A percentile compares a stretch with the other conserved stretches of the same genome.
These are phyloP conservation scores for Fusarium humuli DNA, from an alignment of 2,329 filamentous ascomycete species.

Conservation along the genomic window DNA sequence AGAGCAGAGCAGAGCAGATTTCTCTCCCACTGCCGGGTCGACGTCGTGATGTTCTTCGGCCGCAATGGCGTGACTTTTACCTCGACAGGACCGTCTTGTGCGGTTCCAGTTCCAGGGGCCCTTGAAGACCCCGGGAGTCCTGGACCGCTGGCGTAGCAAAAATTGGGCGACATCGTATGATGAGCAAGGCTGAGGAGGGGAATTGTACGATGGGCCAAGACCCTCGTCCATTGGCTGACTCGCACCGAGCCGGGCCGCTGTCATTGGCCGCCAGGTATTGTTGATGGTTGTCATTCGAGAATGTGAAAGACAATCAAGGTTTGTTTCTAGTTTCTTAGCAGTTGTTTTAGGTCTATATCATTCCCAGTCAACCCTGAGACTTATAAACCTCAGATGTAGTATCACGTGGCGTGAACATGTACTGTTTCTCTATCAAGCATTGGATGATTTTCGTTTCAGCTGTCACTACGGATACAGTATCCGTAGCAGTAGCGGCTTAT, in stretches of 20 bases:
- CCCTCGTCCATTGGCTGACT: slow-evolving; percentile 40
- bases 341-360: slow-evolving; percentile 9
- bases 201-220: slow-evolving; percentile 49
- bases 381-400: background rate
- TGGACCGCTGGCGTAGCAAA: slow-evolving; percentile 47
- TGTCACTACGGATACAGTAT: slow-evolving; percentile 9
- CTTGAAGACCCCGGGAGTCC: slow-evolving; percentile 40
- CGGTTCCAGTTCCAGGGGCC: slow-evolving; percentile 42
- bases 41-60: slow-evolving; percentile 47
- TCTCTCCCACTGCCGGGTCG: slow-evolving; percentile 40
- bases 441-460: slow-evolving; percentile 15
- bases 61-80: slow-evolving; percentile 48
- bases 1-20: slow-evolving; percentile 26
- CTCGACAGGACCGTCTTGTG: slow-evolving; percentile 43
- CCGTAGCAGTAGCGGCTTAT: slow-evolving; percentile 12
- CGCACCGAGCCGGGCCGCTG: slow-evolving; percentile 21
- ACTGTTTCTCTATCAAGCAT: background rate
- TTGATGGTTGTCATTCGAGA: slow-evolving; percentile 26
- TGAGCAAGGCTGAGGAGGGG: slow-evolving; percentile 53
- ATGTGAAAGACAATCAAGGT: slow-evolving; percentile 9
- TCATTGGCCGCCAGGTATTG: slow-evolving; percentile 21
- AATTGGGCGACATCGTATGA: slow-evolving; percentile 54
- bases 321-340: slow-evolving; percentile 21
- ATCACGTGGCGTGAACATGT: slow-evolving; percentile 21
- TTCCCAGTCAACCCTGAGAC: background rate